phyloP scores from a whole-genome alignment of 2,329 filamentous ascomycete species.

The Pseudogymnoascus sp. region DNA sequence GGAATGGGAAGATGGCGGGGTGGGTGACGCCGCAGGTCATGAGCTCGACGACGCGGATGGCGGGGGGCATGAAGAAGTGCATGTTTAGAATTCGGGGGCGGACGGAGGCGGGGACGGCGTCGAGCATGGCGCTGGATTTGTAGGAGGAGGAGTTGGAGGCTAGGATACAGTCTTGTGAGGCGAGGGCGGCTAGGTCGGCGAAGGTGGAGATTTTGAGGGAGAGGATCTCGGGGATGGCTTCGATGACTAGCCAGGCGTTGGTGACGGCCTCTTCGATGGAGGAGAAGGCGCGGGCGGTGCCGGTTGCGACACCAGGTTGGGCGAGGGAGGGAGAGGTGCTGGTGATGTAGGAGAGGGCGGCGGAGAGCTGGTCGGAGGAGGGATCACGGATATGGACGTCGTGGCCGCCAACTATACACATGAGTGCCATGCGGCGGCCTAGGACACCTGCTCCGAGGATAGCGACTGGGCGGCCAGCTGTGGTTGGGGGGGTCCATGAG shows the following conservation, averaged over 20 bases:
- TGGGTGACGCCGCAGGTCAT: constrained; percentile 32
- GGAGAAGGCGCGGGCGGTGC: constrained; percentile 14
- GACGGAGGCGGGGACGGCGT: constrained; percentile 29
- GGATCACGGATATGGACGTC: constrained; percentile 37
- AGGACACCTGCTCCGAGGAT: constrained; percentile 37
- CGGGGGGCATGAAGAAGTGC: constrained; percentile 34
- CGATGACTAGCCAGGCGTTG: constrained; percentile 31
- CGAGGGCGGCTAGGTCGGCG: constrained; percentile 32
- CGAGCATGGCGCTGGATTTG: constrained; percentile 35
- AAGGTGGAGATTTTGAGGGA: constrained; percentile 35
- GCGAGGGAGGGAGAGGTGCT: constrained; percentile 27
- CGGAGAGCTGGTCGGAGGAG: constrained; percentile 29
- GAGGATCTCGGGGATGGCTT: constrained; percentile 37
- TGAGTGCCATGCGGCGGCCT: constrained; percentile 34
- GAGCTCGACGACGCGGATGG: constrained; percentile 29
- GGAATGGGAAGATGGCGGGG: constrained; percentile 24
- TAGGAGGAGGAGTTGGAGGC: constrained; percentile 42
- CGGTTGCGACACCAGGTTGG: not conserved
- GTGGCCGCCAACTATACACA: constrained; percentile 36
- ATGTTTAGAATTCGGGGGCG: constrained; percentile 33
- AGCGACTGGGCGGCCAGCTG: constrained; percentile 28
- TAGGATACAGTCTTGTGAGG: constrained; percentile 32
- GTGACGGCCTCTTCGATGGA: constrained; percentile 21
- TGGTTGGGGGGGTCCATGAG: constrained; percentile 18
- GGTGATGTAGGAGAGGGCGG: constrained; percentile 34